Evolutionary conservation across 2,329 filamentous ascomycete species (phyloP), one percentile per base, ranked within the genome.

Genomic region (Colletotrichum lini): DNA sequence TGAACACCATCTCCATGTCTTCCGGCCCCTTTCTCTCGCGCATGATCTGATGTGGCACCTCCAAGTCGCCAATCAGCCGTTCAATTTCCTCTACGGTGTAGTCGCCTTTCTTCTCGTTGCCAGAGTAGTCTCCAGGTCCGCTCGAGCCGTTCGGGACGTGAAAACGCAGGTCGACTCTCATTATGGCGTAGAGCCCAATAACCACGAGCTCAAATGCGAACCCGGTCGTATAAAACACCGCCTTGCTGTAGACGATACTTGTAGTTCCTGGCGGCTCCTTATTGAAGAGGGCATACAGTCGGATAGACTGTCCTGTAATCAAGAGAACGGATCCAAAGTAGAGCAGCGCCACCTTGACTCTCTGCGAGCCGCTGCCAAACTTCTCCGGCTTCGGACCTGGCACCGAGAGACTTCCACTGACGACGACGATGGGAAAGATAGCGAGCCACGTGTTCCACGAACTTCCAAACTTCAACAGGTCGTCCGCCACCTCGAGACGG

Each of bases 191-290:
- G 2, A 74, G 68, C 7, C 69, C 73, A 8, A 79, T 74, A 7
- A 77, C 76, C 3, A 77, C 58, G 8, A 79, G 69, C 52, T 82
- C 81, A 4, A 82, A 73, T 7, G 75, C 68, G 66, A 82, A 83
- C 45, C 76, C 74, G 45, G 81, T 82, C 23, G 77, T 74, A 72
- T 83, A 83, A 63, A 83, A 81, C 0, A 77, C 77, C 2, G 77
- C 70, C 50, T 78, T 80, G 63, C 76, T 74, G 45, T 78, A 82
- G 72, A 81, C 75, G 12, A 79, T 75, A 5, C 77, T 77, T 26
- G 77, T 23, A 6, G 52, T 67, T 10, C 72, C 54, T 0, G 72
- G 75, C 5, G 74, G 74, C 10, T 76, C 75, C 4, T 78, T 63
- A 54, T 76, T 75, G 67, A 77, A 78, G 13, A 74, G 35, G 4